Evolutionary conservation across 2,329 filamentous ascomycete genomes (phyloP).

Genomic region (Aspergillus novoparasiticus): DNA sequence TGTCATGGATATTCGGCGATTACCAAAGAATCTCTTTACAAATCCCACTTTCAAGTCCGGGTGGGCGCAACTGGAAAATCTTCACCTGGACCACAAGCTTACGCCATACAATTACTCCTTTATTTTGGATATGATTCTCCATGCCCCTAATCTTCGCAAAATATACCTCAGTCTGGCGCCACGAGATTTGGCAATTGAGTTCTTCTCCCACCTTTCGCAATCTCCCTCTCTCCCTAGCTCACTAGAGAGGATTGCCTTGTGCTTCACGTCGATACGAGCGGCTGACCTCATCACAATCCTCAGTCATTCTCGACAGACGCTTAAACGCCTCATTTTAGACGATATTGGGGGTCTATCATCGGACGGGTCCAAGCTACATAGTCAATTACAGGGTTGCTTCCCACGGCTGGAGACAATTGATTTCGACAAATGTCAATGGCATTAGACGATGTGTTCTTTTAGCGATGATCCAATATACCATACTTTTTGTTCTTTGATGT

Average conservation of each 20-base stretch:
- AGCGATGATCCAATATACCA: not conserved
- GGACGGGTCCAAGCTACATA: not conserved
- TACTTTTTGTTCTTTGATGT: too few relatives aligned
- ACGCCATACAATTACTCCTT: constrained; percentile 17
- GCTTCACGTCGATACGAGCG: constrained; percentile 5
- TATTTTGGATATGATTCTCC: constrained; percentile 10
- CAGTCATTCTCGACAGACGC: constrained; percentile 1
- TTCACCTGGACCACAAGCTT: constrained; percentile 15
- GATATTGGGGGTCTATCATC: constrained; percentile 6
- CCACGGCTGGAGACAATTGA: constrained; percentile 6
- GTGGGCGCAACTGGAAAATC: constrained; percentile 10
- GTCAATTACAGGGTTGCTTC: constrained; percentile 5
- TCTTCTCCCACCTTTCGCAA: constrained; percentile 9
- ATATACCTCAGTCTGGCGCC: constrained; percentile 14
- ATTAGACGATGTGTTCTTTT: not conserved
- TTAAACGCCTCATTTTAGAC: constrained; percentile 1
- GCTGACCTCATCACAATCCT: constrained; percentile 10
- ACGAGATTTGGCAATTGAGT: constrained; percentile 13
- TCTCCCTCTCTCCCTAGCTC: not conserved
- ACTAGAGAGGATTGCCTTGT: constrained; percentile 11
- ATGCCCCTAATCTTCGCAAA: constrained; percentile 10
- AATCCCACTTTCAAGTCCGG: constrained; percentile 7
- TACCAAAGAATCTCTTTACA: constrained; percentile 13
- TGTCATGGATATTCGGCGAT: constrained; percentile 10
- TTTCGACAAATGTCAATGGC: not conserved